Base-by-base conservation (phyloP, 2,329 filamentous ascomycete genomes). In the Fusarium sp. region DNA sequence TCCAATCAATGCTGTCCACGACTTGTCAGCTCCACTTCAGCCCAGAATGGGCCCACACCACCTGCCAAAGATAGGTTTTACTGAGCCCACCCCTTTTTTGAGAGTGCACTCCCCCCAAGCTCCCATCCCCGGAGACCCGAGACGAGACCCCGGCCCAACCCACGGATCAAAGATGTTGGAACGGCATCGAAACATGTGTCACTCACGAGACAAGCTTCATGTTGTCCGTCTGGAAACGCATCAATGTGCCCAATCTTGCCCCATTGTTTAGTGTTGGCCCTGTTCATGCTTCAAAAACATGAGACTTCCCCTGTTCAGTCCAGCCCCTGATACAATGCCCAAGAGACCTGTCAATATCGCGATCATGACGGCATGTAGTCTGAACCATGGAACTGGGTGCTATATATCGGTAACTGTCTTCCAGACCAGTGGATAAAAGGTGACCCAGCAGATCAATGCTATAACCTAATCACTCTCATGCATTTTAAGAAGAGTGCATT, bases 1-100 rank as follows among this genome's bases (percentile, higher is more conserved):
- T 5, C 77, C 77, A 79, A 79, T 79, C 14, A 62, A 18, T 43
- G 29, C 41, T 8, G 37, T 59, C 67, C 71, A 77, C 65, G 72
- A 77, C 63, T 52, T 31, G 13, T 24, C 14, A 8, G 69, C 52
- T 56, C 68, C 77, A 66, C 61, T 29, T 60, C 37, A 35, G 31
- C 63, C 41, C 61, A 22, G 41, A 14, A 64, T 45, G 59, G 22
- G 29, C 41, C 54, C 63, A 48, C 31, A 45, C 31, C 16, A 22
- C 35, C 62, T 29, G 22, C 31, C 56, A 52, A 54, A 20, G 41
- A 48, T 45, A 29, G n/a, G 24, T 50, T 39, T 41, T 33, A 29
- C 35, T 59, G 57, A 14, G 16, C 16, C n/a, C 29, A 64, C 27
- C 35, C 29, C 48, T 10, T 33, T 27, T 18, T 9, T 11, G 6